phyloP scores from a whole-genome alignment of 116 monocot genomes.

The Cymodocea nodosa region DNA sequence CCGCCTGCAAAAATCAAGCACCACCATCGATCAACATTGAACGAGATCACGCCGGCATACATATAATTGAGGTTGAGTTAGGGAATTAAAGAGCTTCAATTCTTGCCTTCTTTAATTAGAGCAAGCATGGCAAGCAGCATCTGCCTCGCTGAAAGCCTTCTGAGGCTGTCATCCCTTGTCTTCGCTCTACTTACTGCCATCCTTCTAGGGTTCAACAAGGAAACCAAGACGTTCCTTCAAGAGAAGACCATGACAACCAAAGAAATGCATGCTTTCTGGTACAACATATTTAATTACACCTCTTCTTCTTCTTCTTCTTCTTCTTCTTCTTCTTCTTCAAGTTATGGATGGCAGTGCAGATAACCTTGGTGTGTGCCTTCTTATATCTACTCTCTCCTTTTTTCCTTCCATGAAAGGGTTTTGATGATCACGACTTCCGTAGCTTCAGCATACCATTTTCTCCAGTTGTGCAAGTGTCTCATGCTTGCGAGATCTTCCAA shows the following conservation, averaged over 20 bases:
- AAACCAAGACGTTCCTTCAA: conserved; percentile 42
- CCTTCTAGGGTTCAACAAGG: conserved; percentile 31
- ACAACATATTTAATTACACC: not conserved
- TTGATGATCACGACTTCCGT: conserved; percentile 21
- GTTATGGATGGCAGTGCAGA: too few relatives aligned
- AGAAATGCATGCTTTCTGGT: conserved; percentile 50
- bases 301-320: not conserved
- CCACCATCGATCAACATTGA: too few relatives aligned
- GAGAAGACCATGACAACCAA: conserved; percentile 38
- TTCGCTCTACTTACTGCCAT: conserved; percentile 26
- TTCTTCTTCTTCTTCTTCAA: not conserved
- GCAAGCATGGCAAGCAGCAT: conserved; percentile 12
- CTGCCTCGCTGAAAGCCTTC: conserved; percentile 19
- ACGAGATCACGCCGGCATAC: not conserved
- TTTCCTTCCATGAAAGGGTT: conserved; percentile 21
- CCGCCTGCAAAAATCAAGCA: not conserved
- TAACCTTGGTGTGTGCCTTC: too few relatives aligned
- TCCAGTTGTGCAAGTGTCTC: conserved; percentile 43
- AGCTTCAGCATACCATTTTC: conserved; percentile 39
- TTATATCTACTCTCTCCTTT: not conserved
- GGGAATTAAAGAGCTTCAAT: not conserved
- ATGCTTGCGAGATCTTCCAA: conserved; percentile 3
- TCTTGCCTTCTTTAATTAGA: not conserved
- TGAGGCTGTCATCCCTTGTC: conserved; percentile 34
- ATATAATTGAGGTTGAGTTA: not conserved